Percentiles rank a stretch among this genome's conserved stretches.
These are phyloP conservation scores for Stagonosporopsis rhizophila DNA, from an alignment of 2,329 filamentous ascomycete genomes.

Conservation along the genomic window DNA sequence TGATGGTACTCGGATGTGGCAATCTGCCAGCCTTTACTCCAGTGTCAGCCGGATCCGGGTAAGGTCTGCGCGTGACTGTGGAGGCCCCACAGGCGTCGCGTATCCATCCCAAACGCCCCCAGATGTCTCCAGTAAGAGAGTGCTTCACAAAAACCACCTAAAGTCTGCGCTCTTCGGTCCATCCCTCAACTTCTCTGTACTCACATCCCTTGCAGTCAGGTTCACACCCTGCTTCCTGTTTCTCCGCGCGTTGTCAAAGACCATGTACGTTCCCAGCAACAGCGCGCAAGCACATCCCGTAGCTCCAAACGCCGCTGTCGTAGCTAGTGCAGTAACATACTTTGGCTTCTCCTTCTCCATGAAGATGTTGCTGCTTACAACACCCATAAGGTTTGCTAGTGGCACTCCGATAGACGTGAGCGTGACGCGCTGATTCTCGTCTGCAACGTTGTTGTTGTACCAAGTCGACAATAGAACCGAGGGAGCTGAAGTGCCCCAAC, in stretches of 20 bases:
- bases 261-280: conserved; percentile 68
- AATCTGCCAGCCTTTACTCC: background rate
- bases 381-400: conserved; percentile 77
- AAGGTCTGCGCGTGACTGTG: conserved; percentile 10
- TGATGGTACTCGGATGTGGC: too few relatives aligned
- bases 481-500: conserved; percentile 77
- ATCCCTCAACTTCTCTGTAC: conserved; percentile 55
- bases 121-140: background rate
- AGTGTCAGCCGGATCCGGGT: background rate
- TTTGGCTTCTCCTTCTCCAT: conserved; percentile 68
- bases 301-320: conserved; percentile 69
- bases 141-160: conserved; percentile 51
- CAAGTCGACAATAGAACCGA: conserved; percentile 72
- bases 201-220: conserved; percentile 60
- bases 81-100: conserved; percentile 1
- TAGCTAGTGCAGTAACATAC: conserved; percentile 71
- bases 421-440: conserved; percentile 74
- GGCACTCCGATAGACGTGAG: conserved; percentile 77
- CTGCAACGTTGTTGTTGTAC: conserved; percentile 85
- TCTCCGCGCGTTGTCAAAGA: conserved; percentile 68
- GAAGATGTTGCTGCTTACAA: conserved; percentile 74
- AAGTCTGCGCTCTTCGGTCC: conserved; percentile 54
- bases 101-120: background rate
- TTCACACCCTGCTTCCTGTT: conserved; percentile 64
- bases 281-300: conserved; percentile 63